These are phyloP conservation scores for Botryotinia convoluta DNA, from an alignment of 2,329 filamentous ascomycete species.

Conservation along the genomic window DNA sequence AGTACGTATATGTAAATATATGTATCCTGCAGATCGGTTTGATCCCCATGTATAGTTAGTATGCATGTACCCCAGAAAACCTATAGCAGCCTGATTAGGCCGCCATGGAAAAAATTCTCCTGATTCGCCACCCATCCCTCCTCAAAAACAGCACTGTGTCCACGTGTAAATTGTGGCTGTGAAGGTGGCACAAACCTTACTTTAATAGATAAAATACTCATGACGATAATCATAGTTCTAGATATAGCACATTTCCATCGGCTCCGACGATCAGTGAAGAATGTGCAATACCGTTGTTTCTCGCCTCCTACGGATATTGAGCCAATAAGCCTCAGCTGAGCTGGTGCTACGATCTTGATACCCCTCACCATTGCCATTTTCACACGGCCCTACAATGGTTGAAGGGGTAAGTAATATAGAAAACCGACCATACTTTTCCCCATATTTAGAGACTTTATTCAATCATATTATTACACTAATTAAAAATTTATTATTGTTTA, in stretches of 20 bases:
- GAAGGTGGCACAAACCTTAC: not conserved
- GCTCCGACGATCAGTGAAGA: not conserved
- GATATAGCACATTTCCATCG: not conserved
- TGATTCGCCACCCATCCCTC: not conserved
- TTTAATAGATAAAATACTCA: not conserved
- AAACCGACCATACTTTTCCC: too few relatives aligned
- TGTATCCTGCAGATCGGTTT: not conserved
- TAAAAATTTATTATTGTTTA: too few relatives aligned
- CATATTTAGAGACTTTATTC: too few relatives aligned
- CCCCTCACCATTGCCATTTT: not conserved
- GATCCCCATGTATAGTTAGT: not conserved
- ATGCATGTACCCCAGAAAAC: not conserved
- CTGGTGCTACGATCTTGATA: not conserved
- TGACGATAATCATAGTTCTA: not conserved
- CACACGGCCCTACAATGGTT: not conserved
- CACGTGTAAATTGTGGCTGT: not conserved
- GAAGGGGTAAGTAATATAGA: too few relatives aligned
- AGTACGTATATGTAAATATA: not conserved
- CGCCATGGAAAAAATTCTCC: not conserved
- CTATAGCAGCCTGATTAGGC: not conserved
- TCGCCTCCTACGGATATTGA: not conserved
- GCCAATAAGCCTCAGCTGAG: not conserved
- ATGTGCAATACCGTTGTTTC: not conserved
- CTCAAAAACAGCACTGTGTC: not conserved
- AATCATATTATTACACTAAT: too few relatives aligned